phyloP scores from a whole-genome alignment of 2,329 filamentous ascomycete genomes.

The Aureobasidium sp. region DNA sequence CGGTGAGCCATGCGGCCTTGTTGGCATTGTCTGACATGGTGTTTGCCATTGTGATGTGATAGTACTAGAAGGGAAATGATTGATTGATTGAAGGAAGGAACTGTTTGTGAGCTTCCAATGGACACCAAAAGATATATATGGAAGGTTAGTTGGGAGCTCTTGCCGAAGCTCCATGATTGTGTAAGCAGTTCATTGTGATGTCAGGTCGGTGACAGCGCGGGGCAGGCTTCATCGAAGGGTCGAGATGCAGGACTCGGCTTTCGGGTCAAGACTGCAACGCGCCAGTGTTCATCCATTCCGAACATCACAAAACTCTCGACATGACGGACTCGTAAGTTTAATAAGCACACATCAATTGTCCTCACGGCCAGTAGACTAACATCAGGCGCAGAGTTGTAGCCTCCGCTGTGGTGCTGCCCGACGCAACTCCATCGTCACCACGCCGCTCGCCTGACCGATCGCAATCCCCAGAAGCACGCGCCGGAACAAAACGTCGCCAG shows the following conservation, averaged over 20 bases:
- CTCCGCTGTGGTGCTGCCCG: slow-evolving; percentile 6
- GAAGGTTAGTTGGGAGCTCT: neutral
- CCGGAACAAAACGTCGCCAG: slow-evolving; percentile 3
- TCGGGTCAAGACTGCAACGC: neutral
- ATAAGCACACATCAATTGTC: neutral
- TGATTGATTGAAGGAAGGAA: neutral
- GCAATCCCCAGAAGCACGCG: neutral
- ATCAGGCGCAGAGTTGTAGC: neutral
- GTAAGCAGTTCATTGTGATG: neutral
- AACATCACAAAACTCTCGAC: neutral
- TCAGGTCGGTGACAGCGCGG: neutral
- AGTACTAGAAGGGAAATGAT: no score
- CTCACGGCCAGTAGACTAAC: neutral
- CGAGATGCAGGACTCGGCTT: neutral
- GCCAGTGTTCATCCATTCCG: neutral
- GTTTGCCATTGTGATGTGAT: slow-evolving; percentile 11
- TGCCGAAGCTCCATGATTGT: neutral
- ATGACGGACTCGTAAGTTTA: neutral
- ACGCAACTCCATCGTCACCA: slow-evolving; percentile 1
- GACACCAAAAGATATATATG: neutral
- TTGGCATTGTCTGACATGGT: slow-evolving; percentile 10
- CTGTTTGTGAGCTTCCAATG: neutral
- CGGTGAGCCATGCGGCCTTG: slow-evolving; percentile 15
- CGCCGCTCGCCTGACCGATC: neutral
- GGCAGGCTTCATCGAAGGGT: neutral